Evolutionary conservation across 192 early-diverging fungal species (phyloP).

Genomic region (Coemansia sp.): DNA sequence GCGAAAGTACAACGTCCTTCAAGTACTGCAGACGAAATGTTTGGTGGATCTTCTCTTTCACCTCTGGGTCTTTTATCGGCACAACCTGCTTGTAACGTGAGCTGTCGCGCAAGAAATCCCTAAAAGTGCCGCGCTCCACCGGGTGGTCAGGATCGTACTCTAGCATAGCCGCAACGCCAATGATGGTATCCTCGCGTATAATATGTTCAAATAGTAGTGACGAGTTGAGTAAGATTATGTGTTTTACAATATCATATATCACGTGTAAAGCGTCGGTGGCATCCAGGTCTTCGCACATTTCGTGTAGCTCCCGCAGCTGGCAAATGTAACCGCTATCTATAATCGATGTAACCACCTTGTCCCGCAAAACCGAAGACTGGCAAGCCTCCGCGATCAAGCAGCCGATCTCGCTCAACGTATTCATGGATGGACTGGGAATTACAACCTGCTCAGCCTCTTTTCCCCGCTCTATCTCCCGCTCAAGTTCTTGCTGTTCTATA

Average conservation of each 20-base stretch:
- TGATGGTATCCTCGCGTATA: slow-evolving; percentile 75
- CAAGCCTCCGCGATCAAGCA: slow-evolving; percentile 61
- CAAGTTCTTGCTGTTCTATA: slow-evolving; percentile 23
- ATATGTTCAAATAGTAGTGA: slow-evolving; percentile 72
- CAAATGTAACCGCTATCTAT: slow-evolving; percentile 67
- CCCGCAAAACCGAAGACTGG: slow-evolving; percentile 63
- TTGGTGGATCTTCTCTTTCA: slow-evolving; percentile 81
- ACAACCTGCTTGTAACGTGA: slow-evolving; percentile 75
- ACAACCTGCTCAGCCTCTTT: not conserved
- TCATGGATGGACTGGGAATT: slow-evolving; percentile 71
- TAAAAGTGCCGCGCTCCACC: slow-evolving; percentile 70
- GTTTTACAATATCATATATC: slow-evolving; percentile 73
- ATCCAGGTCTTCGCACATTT: slow-evolving; percentile 85
- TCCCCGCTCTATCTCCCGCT: not conserved
- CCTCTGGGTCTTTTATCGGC: slow-evolving; percentile 71
- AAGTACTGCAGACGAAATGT: slow-evolving; percentile 87
- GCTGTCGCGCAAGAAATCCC: slow-evolving; percentile 67
- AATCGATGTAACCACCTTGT: slow-evolving; percentile 65
- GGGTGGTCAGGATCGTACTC: slow-evolving; percentile 86
- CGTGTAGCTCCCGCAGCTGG: slow-evolving; percentile 70
- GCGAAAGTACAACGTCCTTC: slow-evolving; percentile 81
- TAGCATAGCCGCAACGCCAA: slow-evolving; percentile 75
- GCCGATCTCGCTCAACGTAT: slow-evolving; percentile 74
- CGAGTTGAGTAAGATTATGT: slow-evolving; percentile 82
- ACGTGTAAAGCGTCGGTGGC: slow-evolving; percentile 69